Evolutionary conservation across 768 basidiomycete species (phyloP).

Genomic region (Trametes punicea): DNA sequence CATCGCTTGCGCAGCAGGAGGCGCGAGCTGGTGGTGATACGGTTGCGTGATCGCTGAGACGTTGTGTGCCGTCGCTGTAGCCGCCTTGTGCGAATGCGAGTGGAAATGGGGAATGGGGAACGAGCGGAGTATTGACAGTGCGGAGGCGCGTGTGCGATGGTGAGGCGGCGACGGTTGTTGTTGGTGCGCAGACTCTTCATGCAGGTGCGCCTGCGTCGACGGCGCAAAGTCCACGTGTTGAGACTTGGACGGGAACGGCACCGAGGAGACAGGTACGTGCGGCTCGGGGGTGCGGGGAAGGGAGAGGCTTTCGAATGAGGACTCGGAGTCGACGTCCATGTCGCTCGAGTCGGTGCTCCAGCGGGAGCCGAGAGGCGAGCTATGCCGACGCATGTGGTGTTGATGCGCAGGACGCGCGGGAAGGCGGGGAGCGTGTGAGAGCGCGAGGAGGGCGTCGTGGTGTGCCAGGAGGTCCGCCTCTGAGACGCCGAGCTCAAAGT

Average conservation of each 20-base stretch:
- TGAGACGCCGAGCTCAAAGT: conserved; percentile 65
- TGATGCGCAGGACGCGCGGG: conserved; percentile 13
- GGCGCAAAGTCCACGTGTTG: conserved; percentile 17
- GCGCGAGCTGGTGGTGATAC: conserved; percentile 7
- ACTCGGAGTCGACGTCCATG: conserved; percentile 26
- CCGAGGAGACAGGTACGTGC: conserved; percentile 17
- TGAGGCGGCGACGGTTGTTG: conserved; percentile 5
- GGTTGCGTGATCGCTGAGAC: not conserved
- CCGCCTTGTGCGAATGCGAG: conserved; percentile 13
- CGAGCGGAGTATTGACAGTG: conserved; percentile 29
- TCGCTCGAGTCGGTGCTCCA: conserved; percentile 25
- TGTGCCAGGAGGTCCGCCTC: conserved; percentile 60
- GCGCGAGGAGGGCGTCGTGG: conserved; percentile 35
- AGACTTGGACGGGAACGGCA: conserved; percentile 15
- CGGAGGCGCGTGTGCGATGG: conserved; percentile 21
- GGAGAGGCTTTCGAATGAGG: conserved; percentile 21
- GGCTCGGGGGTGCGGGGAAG: conserved; percentile 25
- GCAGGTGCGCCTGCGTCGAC: conserved; percentile 16
- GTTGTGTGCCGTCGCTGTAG: not conserved
- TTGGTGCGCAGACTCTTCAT: not conserved
- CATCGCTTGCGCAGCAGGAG: conserved; percentile 7
- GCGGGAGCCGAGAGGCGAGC: conserved; percentile 21
- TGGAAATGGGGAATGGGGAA: conserved; percentile 29
- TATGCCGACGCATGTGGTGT: conserved; percentile 5
- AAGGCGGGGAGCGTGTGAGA: conserved; percentile 19